Base-by-base conservation (phyloP, 768 basidiomycete genomes). In the Lactarius psammicola region DNA sequence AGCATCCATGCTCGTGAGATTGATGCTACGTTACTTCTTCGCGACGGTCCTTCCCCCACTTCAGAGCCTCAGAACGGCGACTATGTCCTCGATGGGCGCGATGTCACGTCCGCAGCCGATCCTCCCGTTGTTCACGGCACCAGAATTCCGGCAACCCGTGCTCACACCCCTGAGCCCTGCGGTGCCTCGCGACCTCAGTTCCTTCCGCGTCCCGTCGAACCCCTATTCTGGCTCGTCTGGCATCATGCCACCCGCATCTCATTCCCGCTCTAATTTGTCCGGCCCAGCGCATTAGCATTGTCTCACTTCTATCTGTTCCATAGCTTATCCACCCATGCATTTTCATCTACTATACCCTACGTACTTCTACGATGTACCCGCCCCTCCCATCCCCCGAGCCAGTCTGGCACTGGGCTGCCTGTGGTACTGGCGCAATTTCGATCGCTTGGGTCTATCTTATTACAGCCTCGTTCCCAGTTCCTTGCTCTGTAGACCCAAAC, bases 181-280 rank as follows among this genome's bases (percentile, higher is more conserved):
- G 1, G 28, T 67, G 33, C 51, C 57, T 10, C 66, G 66, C 0
- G 66, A 67, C 40, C 61, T 3, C 30, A 63, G 61, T n/a, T 63
- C 66, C 0, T 67, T 67, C 51, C 66, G 66, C 20, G 40, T 67
- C 40, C 66, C 57, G 10, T 62, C 66, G 17, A 67, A 67, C 11
- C 66, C 66, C 0, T 59, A 46, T 57, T 59, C 66, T 2, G 28
- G 57, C 15, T 34, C 49, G 17, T 61, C 55, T 55, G 34, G 51
- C 28, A n/a, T n/a, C n/a, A n/a, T n/a, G n/a, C 28, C 56, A 9
- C 54, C 53, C 8, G 8, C 40, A 2, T 7, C 64, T 8, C 26
- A 30, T 31, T 61, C 49, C 23, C 30, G 33, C 18, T 33, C 30
- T 9, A 33, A 11, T 28, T 7, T 7, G 5, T 26, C 57, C 18